Evolutionary conservation across 306 rosid species (phyloP).

Genomic region (Clitoria ternatea): DNA sequence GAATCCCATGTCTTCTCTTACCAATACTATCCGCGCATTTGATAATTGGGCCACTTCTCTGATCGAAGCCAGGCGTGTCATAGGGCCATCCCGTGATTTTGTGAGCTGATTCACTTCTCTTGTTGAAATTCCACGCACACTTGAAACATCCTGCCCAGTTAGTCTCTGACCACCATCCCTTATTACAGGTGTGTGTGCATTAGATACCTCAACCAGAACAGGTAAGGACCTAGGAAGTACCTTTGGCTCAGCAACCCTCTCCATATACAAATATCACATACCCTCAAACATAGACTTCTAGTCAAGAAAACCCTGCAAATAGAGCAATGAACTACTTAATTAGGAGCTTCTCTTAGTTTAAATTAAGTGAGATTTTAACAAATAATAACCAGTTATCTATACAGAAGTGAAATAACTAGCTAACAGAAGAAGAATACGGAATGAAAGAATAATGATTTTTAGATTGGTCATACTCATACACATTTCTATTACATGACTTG

Average conservation of each 20-base stretch:
- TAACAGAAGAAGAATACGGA: neutral
- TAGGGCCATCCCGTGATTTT: constrained; percentile 33
- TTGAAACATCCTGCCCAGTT: constrained; percentile 31
- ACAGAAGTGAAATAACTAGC: neutral
- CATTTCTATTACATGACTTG: no score
- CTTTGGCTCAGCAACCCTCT: constrained; percentile 66
- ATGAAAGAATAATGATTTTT: neutral
- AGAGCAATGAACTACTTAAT: constrained; percentile 21
- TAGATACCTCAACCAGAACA: constrained; percentile 39
- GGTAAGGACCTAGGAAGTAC: constrained; percentile 52
- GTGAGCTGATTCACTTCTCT: constrained; percentile 42
- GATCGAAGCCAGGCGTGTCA: constrained; percentile 32
- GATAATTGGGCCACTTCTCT: constrained; percentile 52
- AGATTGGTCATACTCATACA: no score
- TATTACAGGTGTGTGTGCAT: constrained; percentile 27
- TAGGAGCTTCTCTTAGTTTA: neutral
- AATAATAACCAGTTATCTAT: neutral
- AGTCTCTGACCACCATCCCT: constrained; percentile 37
- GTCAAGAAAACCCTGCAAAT: constrained; percentile 41
- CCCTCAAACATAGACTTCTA: constrained; percentile 33
- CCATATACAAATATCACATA: constrained; percentile 49
- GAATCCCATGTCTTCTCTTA: constrained; percentile 51
- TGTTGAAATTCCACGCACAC: constrained; percentile 18
- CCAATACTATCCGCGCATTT: constrained; percentile 46
- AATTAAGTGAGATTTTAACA: constrained; percentile 14